A percentile compares a stretch with the other conserved stretches of the same genome.
phyloP scores from a whole-genome alignment of 371 early-diverging fungal species.

The Mucor indicus region DNA sequence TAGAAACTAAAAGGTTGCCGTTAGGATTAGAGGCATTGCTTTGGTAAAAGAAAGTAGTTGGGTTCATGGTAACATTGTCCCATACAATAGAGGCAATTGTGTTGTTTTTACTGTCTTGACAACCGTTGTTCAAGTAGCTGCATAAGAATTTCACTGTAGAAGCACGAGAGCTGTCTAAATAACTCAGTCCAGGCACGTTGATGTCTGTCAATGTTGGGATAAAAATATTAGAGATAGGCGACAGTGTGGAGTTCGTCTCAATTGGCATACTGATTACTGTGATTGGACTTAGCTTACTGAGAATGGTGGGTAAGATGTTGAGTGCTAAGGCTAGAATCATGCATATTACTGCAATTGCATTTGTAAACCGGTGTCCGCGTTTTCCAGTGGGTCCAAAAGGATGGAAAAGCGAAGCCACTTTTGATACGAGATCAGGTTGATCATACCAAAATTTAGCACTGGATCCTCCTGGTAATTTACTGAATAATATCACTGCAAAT shows the following conservation, averaged over 20 bases:
- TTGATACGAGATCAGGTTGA: constrained; percentile 7
- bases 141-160: constrained; percentile 7
- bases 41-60: not conserved
- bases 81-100: constrained; percentile 6
- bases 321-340: constrained; percentile 1
- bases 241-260: constrained; percentile 3
- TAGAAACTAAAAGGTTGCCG: not conserved
- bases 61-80: not conserved
- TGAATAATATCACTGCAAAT: constrained; percentile 2
- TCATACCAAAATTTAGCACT: constrained; percentile 17
- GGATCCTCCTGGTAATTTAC: constrained; percentile 12
- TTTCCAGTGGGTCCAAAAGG: constrained; percentile 16
- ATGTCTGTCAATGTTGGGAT: constrained; percentile 12
- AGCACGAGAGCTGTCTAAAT: not conserved
- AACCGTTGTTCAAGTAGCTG: constrained; percentile 3
- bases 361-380: constrained; percentile 5
- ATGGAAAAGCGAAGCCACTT: constrained; percentile 7
- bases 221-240: constrained; percentile 5
- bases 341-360: constrained; percentile 2
- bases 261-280: not conserved
- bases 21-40: not conserved
- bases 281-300: constrained; percentile 13
- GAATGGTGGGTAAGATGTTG: constrained; percentile 7
- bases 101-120: constrained; percentile 1
- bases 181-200: constrained; percentile 3